These are phyloP conservation scores for Jaapia argillacea DNA, from an alignment of 768 basidiomycete genomes.

Conservation along the genomic window DNA sequence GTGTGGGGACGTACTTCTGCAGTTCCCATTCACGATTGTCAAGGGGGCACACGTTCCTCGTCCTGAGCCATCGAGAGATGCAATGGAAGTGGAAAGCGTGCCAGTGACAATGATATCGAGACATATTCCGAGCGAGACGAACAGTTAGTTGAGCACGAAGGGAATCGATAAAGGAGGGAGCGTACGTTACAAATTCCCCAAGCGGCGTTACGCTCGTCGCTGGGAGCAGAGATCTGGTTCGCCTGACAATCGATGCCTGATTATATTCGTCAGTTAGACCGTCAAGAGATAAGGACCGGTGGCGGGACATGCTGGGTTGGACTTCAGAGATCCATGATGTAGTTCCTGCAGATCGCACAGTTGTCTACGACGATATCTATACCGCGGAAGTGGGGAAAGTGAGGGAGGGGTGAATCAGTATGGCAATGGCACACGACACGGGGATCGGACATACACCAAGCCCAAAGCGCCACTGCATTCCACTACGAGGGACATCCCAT, in stretches of 20 bases:
- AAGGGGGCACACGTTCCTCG: conserved; percentile 87
- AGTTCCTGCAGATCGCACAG: conserved; percentile 98
- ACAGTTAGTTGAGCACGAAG: background rate
- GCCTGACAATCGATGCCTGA: conserved; percentile 99
- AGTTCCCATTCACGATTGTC: conserved; percentile 97
- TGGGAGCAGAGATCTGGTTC: conserved; percentile 94
- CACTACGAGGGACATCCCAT: conserved; percentile 45
- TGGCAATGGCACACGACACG: too few species aligned
- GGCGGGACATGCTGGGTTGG: conserved; percentile 20
- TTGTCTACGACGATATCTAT: conserved; percentile 98
- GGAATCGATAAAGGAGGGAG: conserved; percentile 5
- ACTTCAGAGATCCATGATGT: conserved; percentile 99
- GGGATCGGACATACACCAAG: conserved; percentile 65
- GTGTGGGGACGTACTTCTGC: conserved; percentile 90
- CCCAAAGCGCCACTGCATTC: conserved; percentile 98
- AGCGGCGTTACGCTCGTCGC: conserved; percentile 94
- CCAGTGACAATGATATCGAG: conserved; percentile 34
- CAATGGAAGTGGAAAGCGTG: conserved; percentile 99
- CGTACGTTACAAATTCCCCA: conserved; percentile 98
- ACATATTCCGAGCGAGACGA: conserved; percentile 2
- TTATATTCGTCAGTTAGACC: background rate
- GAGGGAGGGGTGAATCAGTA: too few species aligned
- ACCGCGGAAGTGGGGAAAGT: too few species aligned
- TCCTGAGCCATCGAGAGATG: conserved; percentile 98
- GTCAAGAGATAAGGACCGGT: conserved; percentile 3